Base-by-base conservation (phyloP, 2,329 filamentous ascomycete species). In the Nigrograna mackinnonii region DNA sequence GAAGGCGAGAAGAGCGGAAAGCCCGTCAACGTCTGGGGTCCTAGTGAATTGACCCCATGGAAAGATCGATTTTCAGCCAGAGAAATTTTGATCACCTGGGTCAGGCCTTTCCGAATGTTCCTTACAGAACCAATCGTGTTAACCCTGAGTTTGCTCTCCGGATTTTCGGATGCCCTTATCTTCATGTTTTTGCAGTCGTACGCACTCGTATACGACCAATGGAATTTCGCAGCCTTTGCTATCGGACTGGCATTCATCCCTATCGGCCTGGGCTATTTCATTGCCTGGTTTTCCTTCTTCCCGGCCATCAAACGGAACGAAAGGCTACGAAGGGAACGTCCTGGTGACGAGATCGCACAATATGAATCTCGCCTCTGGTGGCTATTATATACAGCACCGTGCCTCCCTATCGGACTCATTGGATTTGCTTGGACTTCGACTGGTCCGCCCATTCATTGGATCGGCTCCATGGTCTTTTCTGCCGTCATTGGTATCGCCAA, bases 101-200 rank as follows among this genome's bases (percentile, higher is more conserved):
- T 74, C 21, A 57, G 64, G 2, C 86, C 86, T 0, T 89, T 89
- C 71, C 78, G 79, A 54, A 87, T 90, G 83, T 87, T 90, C 63
- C 43, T 87, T 24, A 87, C 83, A 1, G 87, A 91, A 67, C 86
- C 87, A 4, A 90, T 90, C 43, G 87, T 90, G 5, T 71, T 87
- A 17, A 80, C 79, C 11, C 72, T 90, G 11, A 89, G 85, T 1
- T 75, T 90, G 1, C 80, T 90, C 2, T 86, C 82, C 2, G 87
- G 87, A 33, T 90, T 90, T 74, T 84, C 81, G 3, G 87, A 90
- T 46, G 85, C 85, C 3, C 79, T 91, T 12, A 89, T 90, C 67
- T 91, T 90, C 73, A 88, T 87, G 75, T 87, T 86, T 62, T 82
- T 89, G 40, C 84, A 89, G 62, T 86, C 82, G 0, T 90, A 88